Conservation (phyloP, 108 stramenopile species). For the Chaetoceros tenuissimus region DNA sequence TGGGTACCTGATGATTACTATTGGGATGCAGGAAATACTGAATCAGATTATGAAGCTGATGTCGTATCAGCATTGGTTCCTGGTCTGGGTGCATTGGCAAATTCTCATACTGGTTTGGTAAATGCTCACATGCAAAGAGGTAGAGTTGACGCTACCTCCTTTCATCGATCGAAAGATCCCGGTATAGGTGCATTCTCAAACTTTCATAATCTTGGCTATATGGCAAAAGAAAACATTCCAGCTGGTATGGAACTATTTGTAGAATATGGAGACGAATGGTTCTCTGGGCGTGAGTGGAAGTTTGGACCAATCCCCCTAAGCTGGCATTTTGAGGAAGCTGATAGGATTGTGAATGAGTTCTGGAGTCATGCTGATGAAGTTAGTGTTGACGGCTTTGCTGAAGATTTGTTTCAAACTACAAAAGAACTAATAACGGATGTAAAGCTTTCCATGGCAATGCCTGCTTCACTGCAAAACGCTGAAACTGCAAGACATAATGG, state of each 20-base stretch:
- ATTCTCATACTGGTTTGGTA: constrained; percentile 39
- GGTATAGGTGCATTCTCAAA: constrained; percentile 45
- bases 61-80: constrained; percentile 20
- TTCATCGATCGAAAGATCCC: constrained; percentile 40
- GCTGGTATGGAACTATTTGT: constrained; percentile 65
- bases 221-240: constrained; percentile 20
- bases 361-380: constrained; percentile 3
- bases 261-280: constrained; percentile 58
- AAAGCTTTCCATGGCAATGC: constrained; percentile 10
- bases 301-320: constrained; percentile 28
- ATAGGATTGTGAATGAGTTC: constrained; percentile 28
- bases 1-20: constrained; percentile 24
- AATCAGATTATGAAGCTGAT: constrained; percentile 20
- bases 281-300: constrained; percentile 15
- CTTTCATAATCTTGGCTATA: constrained; percentile 21
- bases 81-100: constrained; percentile 43
- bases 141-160: constrained; percentile 9
- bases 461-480: constrained; percentile 4
- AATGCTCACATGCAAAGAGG: constrained; percentile 28
- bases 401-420: constrained; percentile 13
- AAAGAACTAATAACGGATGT: constrained; percentile 5
- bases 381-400: constrained; percentile 3
- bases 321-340: constrained; percentile 22
- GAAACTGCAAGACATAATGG: background rate
- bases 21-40: constrained; percentile 9